Percentiles rank a stretch among this genome's conserved stretches.
Evolutionary conservation across 345 rosid species (phyloP).

Genomic region (Dipteronia sinensis): DNA sequence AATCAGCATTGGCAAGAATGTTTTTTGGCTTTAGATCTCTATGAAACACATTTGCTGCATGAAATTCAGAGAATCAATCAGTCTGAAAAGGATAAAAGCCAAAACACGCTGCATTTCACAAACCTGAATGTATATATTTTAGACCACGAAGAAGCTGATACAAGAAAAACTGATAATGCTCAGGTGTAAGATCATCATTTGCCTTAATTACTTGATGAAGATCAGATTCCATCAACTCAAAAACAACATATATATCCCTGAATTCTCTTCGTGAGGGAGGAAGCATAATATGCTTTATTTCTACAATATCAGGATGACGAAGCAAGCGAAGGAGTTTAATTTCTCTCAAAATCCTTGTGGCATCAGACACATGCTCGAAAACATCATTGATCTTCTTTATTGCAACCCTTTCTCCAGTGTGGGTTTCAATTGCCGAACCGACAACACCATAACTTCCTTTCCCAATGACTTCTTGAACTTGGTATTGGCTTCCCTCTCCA

Average conservation of each 20-base stretch:
- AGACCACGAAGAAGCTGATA: constrained; percentile 98
- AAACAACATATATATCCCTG: constrained; percentile 89
- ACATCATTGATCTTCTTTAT: constrained; percentile 96
- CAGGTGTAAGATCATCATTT: constrained; percentile 94
- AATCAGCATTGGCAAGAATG: constrained; percentile 98
- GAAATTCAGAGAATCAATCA: constrained; percentile 22
- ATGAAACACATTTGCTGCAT: constrained; percentile 93
- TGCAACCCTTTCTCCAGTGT: constrained; percentile 88
- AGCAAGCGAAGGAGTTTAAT: constrained; percentile 91
- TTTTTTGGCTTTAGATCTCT: constrained; percentile 98
- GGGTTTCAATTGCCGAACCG: constrained; percentile 83
- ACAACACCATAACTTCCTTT: constrained; percentile 99
- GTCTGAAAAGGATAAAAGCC: constrained; percentile 4
- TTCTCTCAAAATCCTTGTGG: constrained; percentile 94
- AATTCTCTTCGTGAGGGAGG: constrained; percentile 98
- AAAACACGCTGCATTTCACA: constrained; percentile 23
- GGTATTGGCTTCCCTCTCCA: constrained; percentile 90
- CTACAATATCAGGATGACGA: constrained; percentile 92
- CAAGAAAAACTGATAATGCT: constrained; percentile 93
- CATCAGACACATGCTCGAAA: constrained; percentile 97
- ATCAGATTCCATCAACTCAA: constrained; percentile 98
- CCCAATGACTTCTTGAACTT: constrained; percentile 91
- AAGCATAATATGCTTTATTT: constrained; percentile 94
- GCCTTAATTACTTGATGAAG: constrained; percentile 97
- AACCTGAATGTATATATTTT: constrained; percentile 90